Conservation (phyloP, 805 yeast genomes). For the Yarrowia keelungensis region DNA sequence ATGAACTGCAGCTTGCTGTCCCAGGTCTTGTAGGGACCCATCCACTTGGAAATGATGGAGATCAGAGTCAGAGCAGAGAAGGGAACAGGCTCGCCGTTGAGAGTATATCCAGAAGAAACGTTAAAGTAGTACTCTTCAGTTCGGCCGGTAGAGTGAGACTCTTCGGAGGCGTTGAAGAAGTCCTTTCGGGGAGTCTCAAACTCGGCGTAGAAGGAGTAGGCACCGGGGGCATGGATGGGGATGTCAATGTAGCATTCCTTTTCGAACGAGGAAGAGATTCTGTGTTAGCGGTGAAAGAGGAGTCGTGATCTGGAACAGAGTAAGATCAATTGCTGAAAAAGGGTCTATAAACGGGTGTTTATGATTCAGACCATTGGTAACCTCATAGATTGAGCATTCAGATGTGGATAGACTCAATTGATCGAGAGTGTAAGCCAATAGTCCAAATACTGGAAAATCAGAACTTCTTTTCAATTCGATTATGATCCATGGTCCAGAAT, state of each 20-base stretch:
- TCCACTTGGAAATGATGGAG: slow-evolving; percentile 89
- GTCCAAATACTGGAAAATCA: too few species aligned
- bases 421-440: too few species aligned
- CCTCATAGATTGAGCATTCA: too few species aligned
- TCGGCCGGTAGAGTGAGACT: not conserved
- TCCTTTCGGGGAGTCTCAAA: slow-evolving; percentile 53
- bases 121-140: slow-evolving; percentile 62
- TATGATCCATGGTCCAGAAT: too few species aligned
- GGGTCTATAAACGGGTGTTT: too few species aligned
- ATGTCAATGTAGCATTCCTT: slow-evolving; percentile 67
- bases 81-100: slow-evolving; percentile 61
- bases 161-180: slow-evolving; percentile 41
- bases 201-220: slow-evolving; percentile 74
- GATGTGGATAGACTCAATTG: too few species aligned
- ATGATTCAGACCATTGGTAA: too few species aligned
- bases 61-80: slow-evolving; percentile 82
- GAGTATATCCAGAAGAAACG: slow-evolving; percentile 75
- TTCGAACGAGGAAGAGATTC: slow-evolving; percentile 61
- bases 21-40: slow-evolving; percentile 77
- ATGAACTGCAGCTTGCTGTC: slow-evolving; percentile 65
- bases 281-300: slow-evolving; percentile 48
- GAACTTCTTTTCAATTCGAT: too few species aligned
- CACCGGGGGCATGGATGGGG: slow-evolving; percentile 73
- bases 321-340: too few species aligned
- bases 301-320: too few species aligned